Base-by-base conservation (phyloP, 1,139 yeast genomes). In the Saccharomyces hybrid region DNA sequence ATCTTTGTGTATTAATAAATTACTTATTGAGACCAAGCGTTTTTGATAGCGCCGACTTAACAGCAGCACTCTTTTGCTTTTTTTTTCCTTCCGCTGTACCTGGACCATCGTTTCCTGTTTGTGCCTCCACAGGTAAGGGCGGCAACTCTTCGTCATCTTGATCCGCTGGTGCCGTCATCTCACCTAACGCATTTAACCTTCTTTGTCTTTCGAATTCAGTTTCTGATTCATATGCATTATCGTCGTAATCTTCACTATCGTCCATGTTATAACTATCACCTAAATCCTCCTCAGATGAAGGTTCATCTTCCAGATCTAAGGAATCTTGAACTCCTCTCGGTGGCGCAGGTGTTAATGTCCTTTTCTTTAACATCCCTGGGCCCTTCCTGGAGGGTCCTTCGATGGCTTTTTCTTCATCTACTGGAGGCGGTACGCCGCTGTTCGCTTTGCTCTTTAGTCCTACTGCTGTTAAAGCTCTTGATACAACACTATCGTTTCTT, bases 161-260 rank as follows among this genome's bases (percentile, higher is more conserved):
- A 51, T 73, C 77, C 52, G 78, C 71, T 54, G 84, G 73, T 11
- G 68, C 71, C 2, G 74, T 70, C 2, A 74, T 71, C 30, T 78
- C 72, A 8, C 96, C 95, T 59, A 90, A 77, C 1, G 97, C 97
- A 3, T 93, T 91, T 59, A 88, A 72, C 61, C 97, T 80, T 65
- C 97, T 80, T 49, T 77, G 77, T 59, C 82, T 80, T 67, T 90
- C 97, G 27, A 84, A 82, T 41, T 76, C 85, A 0, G 91, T 84
- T 64, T 87, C 95, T 8, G 62, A 56, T 31, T 64, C 68, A 11
- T 56, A 59, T 20, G 74, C 76, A n/a, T 66, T 72, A 34, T 63
- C 68, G 4, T 63, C 69, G 8, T 54, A 49, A 28, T 55, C 53
- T 9, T 48, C 51, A 34, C 42, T 41, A 4, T 60, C 66, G 5